These are phyloP conservation scores for Kingdonia uniflora DNA, from an alignment of 164 flowering plant genomes.

Conservation along the genomic window DNA sequence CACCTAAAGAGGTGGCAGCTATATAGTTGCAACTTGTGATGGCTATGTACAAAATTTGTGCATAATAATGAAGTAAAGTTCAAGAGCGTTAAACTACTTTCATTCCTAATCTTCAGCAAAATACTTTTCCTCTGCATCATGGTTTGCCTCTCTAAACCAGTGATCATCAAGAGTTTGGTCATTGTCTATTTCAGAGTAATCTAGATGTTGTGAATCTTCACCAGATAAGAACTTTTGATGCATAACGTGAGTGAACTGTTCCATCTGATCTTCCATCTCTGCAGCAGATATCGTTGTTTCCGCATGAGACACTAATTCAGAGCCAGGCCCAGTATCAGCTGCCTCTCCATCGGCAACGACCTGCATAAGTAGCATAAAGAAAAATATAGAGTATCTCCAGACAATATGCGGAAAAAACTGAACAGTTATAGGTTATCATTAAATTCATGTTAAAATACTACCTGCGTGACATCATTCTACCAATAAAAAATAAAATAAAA, in stretches of 20 bases:
- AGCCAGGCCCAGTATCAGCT: conserved; percentile 6
- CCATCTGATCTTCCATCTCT: conserved; percentile 80
- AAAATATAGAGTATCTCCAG: background rate
- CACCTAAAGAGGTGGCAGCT: too few relatives aligned
- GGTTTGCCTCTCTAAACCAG: conserved; percentile 72
- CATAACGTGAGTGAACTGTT: conserved; percentile 77
- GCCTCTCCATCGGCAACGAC: conserved; percentile 8
- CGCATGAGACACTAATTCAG: conserved; percentile 7
- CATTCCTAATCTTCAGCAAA: conserved; percentile 43
- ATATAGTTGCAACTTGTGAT: too few relatives aligned
- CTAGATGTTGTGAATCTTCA: conserved; percentile 68
- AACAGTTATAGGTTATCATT: too few relatives aligned
- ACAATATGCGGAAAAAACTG: too few relatives aligned
- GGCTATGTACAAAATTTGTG: too few relatives aligned
- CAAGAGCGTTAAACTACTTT: background rate
- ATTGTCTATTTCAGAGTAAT: conserved; percentile 76
- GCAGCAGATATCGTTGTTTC: conserved; percentile 34
- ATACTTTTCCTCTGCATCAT: conserved; percentile 88
- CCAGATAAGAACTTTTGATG: conserved; percentile 85
- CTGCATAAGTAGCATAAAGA: conserved; percentile 13
- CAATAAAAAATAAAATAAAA: too few relatives aligned
- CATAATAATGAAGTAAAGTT: background rate
- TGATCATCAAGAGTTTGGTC: conserved; percentile 86
- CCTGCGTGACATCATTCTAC: too few relatives aligned
- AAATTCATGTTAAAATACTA: too few relatives aligned